phyloP scores from a whole-genome alignment of 176 grass and related monocot genomes.

The Hyparrhenia diplandra region DNA sequence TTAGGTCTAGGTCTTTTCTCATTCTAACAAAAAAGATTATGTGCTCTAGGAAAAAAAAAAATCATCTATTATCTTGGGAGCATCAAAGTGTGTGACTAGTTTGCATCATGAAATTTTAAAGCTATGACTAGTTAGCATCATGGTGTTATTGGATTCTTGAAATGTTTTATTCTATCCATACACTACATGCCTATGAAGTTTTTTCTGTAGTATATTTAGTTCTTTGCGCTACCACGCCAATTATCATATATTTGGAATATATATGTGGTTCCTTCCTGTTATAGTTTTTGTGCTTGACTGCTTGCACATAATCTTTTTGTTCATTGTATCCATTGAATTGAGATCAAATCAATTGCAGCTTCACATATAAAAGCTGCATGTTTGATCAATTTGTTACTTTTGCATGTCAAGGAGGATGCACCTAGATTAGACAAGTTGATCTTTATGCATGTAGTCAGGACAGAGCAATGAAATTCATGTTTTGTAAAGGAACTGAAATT shows the following conservation, averaged over 20 bases:
- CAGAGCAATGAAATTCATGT: constrained; percentile 6
- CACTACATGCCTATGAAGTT: no score
- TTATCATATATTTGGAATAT: constrained; percentile 3
- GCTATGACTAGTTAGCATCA: no score
- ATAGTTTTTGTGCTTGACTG: not conserved
- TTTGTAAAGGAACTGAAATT: constrained; percentile 11
- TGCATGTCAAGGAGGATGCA: not conserved
- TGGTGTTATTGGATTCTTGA: no score
- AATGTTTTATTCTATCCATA: no score
- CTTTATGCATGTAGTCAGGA: not conserved
- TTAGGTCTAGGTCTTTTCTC: no score
- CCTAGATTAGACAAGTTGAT: not conserved
- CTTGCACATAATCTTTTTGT: not conserved
- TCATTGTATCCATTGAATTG: not conserved
- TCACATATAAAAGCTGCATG: not conserved
- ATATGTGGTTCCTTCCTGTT: not conserved
- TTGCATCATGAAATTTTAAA: no score
- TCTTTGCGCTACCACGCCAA: not conserved
- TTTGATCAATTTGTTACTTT: not conserved
- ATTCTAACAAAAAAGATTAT: no score
- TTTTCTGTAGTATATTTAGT: no score
- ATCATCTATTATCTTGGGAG: no score
- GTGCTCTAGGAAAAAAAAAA: no score
- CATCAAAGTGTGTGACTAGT: no score
- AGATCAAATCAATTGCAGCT: not conserved